Evolutionary conservation across 2,329 filamentous ascomycete species (phyloP), one percentile per base, ranked within the genome.

Genomic region (Byssothecium circinans): DNA sequence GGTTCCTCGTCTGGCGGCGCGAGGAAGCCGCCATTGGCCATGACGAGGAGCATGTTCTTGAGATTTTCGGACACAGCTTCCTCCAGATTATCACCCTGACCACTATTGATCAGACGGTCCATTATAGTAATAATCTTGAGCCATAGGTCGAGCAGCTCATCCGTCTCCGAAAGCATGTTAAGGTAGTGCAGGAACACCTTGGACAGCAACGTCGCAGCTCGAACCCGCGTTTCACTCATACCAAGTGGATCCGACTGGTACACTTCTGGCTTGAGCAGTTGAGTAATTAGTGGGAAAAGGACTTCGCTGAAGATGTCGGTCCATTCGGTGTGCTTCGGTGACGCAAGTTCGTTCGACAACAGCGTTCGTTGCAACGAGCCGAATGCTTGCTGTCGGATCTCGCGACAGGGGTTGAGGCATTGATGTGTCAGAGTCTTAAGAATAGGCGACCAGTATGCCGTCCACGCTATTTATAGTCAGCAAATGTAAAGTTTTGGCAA

Each of bases 131-230:
- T 82, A 45, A 97, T 95, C 69, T 87, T 87, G 37, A 94, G 75
- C 94, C 94, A 99, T 10, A 97, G 79, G 65, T 94, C 89, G 32
- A 95, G 75, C 84, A 97, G 90, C 17, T 89, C 90, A 18, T 91
- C 87, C 82, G 89, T 91, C 58, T 90, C 86, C 4, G 86, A 88
- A 22, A 96, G 79, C 30, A 92, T 77, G 2, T 92, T 89, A 2
- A 97, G 79, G 69, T 96, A 97, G 68, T 96, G 91, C 50, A 99
- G 73, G 73, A 96, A 99, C 2, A 96, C 92, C 71, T 95, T 96
- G 77, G 89, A 96, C 12, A 99, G 80, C 41, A 99, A 77, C 8
- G 89, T 96, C 1, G 92, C 89, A 1, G 89, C 89, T 64, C 96
- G 89, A 0, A 97, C 89, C 35, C 94, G 81, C 42, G 94, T 97